Evolutionary conservation across 139 green algal species (phyloP).

Genomic region (Picochlorum sp.): DNA sequence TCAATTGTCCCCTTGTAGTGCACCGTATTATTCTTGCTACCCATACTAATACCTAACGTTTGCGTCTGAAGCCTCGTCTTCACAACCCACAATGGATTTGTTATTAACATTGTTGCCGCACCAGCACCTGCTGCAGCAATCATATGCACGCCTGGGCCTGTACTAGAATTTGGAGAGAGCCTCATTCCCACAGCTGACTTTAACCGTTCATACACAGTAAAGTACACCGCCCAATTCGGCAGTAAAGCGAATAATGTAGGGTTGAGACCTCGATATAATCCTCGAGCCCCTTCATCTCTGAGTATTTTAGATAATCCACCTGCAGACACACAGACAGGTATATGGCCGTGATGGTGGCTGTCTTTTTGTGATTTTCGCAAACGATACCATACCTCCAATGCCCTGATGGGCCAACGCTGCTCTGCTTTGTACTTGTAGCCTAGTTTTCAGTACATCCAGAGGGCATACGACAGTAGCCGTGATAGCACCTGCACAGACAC

Average conservation of each 20-base stretch:
- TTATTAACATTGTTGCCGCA: constrained; percentile 73
- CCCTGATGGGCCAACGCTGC: constrained; percentile 28
- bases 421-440: constrained; percentile 80
- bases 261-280: constrained; percentile 84
- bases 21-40: constrained; percentile 6
- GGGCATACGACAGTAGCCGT: constrained; percentile 94
- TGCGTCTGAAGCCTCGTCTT: constrained; percentile 87
- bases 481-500: constrained; percentile 47
- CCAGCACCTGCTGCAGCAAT: constrained; percentile 74
- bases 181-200: constrained; percentile 44
- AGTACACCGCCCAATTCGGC: constrained; percentile 98
- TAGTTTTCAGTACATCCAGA: constrained; percentile 95
- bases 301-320: constrained; percentile 71
- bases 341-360: not conserved
- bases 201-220: constrained; percentile 82
- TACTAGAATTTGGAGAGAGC: constrained; percentile 11
- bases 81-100: constrained; percentile 94
- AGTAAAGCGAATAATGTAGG: constrained; percentile 91
- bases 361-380: not conserved
- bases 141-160: constrained; percentile 55
- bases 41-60: constrained; percentile 28
- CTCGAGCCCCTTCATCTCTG: constrained; percentile 64
- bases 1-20: constrained; percentile 66
- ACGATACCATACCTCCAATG: constrained; percentile 43
- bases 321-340: constrained; percentile 11